Base-by-base conservation (phyloP, 2,329 filamentous ascomycete species). In the Penicillium digitatum region DNA sequence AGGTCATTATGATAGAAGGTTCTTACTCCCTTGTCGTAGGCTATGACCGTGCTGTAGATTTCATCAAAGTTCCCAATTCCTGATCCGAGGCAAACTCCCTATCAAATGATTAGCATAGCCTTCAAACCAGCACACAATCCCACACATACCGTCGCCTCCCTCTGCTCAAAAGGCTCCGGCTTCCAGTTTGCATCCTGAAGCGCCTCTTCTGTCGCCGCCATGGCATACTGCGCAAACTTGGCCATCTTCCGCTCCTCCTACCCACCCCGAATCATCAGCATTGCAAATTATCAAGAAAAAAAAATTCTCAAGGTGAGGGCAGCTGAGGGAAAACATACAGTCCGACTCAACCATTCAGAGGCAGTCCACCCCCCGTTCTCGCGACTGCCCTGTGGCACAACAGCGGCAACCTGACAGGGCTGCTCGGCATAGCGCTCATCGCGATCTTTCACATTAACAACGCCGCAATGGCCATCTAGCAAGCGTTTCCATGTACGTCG, bases 11-110 rank as follows among this genome's bases (percentile, higher is more conserved):
- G 9, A 48, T 44, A 7, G 1, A 5, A 29, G 32, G 3, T 51
- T 84, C 37, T 74, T 75, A 93, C 90, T 55, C 84, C 84, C 73
- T 83, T 80, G 31, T 89, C 81, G 69, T 89, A 95, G 1, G 83
- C 84, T 47, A 96, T 67, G 54, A 89, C 90, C 2, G 91, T 95
- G 58, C 87, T 81, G 73, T 95, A 96, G 9, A 95, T 85, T 65
- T 96, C 91, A 38, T 96, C 88, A 37, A 99, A 81, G 66, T 94
- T 96, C 16, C 94, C 94, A 65, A 99, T 96, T 1, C 94, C 94
- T 62, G 93, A 97, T 2, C 94, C 94, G 38, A 99, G 80, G 67
- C 93, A 96, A 1, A 99, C 89, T 0, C 94, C 94, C 82, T 84
- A 56, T 40, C 12, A 7, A 5, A 16, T 34, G 4, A 5, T 50